These are phyloP conservation scores for Chlorella sp. DNA, from an alignment of 139 green algal genomes.

Conservation along the genomic window DNA sequence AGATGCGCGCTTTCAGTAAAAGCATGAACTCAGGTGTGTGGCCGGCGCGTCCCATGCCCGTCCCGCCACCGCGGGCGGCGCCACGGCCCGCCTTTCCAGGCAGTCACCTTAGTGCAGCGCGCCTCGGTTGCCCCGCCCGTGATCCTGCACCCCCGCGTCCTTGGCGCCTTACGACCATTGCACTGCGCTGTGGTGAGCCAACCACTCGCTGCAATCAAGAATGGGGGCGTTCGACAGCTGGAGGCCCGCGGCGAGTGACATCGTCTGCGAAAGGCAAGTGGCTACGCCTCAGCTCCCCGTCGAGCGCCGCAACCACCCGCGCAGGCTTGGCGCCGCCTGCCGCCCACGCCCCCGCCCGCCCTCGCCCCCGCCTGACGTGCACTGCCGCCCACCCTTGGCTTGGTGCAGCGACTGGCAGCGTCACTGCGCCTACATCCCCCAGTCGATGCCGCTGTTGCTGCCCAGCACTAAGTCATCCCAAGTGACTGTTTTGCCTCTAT, in stretches of 20 bases:
- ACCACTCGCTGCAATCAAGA: no score
- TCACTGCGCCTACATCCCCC: neutral
- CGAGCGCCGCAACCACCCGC: neutral
- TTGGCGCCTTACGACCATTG: no score
- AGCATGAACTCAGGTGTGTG: no score
- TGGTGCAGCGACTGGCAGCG: conserved; percentile 18
- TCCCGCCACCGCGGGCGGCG: no score
- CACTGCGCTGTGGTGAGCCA: no score
- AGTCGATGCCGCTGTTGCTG: neutral
- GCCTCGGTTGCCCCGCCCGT: no score
- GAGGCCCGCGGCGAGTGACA: neutral
- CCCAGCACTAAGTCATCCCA: neutral
- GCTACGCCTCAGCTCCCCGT: neutral
- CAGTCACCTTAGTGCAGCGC: no score
- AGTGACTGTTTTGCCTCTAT: neutral
- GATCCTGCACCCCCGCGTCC: no score
- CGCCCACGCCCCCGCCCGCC: neutral
- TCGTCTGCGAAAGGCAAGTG: neutral
- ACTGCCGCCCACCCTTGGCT: neutral
- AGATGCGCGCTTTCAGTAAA: no score
- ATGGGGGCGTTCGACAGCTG: neutral
- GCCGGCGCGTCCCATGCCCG: no score
- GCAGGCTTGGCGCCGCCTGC: neutral
- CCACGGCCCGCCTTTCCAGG: no score
- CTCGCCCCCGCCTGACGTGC: neutral